Evolutionary conservation across 179 eudicot genomes (phyloP).

Genomic region (Silene coronaria): DNA sequence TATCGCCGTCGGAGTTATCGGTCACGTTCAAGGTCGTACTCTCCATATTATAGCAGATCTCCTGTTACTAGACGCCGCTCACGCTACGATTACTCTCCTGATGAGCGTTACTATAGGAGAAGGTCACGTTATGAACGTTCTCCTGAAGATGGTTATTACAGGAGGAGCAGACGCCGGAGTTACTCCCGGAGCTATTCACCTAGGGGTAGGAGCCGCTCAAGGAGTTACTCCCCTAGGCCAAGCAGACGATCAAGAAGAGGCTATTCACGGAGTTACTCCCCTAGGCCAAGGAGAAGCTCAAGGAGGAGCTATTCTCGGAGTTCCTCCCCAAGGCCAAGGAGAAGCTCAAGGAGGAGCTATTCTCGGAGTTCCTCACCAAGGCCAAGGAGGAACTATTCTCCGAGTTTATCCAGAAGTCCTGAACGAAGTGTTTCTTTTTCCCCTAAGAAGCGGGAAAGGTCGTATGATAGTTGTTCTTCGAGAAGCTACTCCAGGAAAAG

Average conservation of each 20-base stretch:
- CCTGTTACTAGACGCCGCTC: constrained; percentile 28
- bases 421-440: constrained; percentile 22
- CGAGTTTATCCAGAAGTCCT: constrained; percentile 28
- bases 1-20: constrained; percentile 12
- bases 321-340: constrained; percentile 39
- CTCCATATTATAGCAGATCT: constrained; percentile 34
- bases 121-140: constrained; percentile 32
- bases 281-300: constrained; percentile 23
- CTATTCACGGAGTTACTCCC: constrained; percentile 24
- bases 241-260: constrained; percentile 26
- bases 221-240: constrained; percentile 24
- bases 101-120: constrained; percentile 26
- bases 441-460: constrained; percentile 24
- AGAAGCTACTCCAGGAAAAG: constrained; percentile 46
- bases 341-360: constrained; percentile 31
- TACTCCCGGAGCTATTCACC: constrained; percentile 46
- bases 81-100: constrained; percentile 45
- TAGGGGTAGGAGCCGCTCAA: constrained; percentile 21
- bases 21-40: constrained; percentile 28
- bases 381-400: constrained; percentile 24
- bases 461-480: constrained; percentile 39
- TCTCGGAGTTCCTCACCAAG: constrained; percentile 25
- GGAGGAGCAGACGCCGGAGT: constrained; percentile 33
- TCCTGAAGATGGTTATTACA: constrained; percentile 10
- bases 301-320: constrained; percentile 55